phyloP scores from a whole-genome alignment of 768 basidiomycete species.

The Agaricus bisporus region DNA sequence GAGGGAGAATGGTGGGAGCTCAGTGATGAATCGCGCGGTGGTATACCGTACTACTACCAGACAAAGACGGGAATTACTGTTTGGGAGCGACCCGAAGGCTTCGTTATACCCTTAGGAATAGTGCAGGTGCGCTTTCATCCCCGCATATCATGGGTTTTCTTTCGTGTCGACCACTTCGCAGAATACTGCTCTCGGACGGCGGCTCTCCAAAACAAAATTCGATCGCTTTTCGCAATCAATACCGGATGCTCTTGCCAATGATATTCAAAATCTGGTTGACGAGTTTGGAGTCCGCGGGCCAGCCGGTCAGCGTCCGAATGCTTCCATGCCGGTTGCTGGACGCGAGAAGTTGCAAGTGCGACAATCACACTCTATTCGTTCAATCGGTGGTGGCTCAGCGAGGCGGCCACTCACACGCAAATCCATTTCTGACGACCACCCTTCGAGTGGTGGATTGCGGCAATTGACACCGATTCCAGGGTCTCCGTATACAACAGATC shows the following conservation, averaged over 20 bases:
- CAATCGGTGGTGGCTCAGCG: constrained; percentile 15
- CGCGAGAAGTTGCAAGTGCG: constrained; percentile 19
- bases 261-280: constrained; percentile 19
- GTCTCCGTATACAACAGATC: constrained; percentile 62
- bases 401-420: constrained; percentile 19
- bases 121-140: constrained; percentile 55
- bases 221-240: constrained; percentile 36
- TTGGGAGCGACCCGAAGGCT: constrained; percentile 86
- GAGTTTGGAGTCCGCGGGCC: constrained; percentile 3
- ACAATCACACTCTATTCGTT: constrained; percentile 25
- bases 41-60: constrained; percentile 90
- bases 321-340: constrained; percentile 25
- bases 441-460: constrained; percentile 8
- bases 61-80: constrained; percentile 87
- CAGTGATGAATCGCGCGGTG: constrained; percentile 74
- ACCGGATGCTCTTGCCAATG: constrained; percentile 18
- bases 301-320: constrained; percentile 28
- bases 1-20: constrained; percentile 98
- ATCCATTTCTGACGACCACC: constrained; percentile 16
- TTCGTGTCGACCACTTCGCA: neutral
- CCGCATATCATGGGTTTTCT: neutral
- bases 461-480: constrained; percentile 62
- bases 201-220: constrained; percentile 24
- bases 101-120: constrained; percentile 87
- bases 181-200: constrained; percentile 14